These are phyloP conservation scores for Histomonas meleagridis DNA, from an alignment of 208 protist genomes.

Conservation along the genomic window DNA sequence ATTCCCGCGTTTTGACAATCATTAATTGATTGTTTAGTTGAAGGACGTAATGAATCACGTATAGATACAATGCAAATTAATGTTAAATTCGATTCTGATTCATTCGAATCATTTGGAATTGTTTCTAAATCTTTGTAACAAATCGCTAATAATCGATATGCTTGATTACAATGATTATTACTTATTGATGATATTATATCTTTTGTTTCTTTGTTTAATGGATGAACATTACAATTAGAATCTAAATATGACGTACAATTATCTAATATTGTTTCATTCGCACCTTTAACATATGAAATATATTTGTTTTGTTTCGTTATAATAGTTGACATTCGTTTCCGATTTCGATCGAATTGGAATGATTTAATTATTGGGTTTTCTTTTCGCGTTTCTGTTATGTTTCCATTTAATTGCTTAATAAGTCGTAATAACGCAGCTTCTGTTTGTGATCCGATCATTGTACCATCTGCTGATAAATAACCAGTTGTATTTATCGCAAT, in stretches of 20 bases:
- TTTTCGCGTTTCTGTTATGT: neutral
- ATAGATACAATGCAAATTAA: neutral
- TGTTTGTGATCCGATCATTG: neutral
- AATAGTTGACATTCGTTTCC: neutral
- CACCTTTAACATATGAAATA: neutral
- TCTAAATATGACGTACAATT: slow-evolving; percentile 56
- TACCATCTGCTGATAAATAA: neutral
- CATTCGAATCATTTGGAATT: neutral
- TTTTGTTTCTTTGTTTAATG: slow-evolving; percentile 40
- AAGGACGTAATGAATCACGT: slow-evolving; percentile 1
- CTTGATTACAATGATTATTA: neutral
- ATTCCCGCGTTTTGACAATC: slow-evolving; percentile 21
- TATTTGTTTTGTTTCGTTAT: neutral
- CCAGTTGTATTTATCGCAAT: neutral
- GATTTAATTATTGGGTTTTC: neutral
- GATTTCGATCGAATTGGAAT: neutral
- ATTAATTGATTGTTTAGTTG: neutral
- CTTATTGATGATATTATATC: slow-evolving; percentile 34
- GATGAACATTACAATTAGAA: neutral
- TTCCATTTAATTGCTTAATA: neutral
- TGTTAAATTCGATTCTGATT: neutral
- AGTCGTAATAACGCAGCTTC: neutral
- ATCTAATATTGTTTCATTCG: slow-evolving; percentile 39
- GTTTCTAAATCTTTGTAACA: slow-evolving; percentile 50
- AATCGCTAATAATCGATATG: slow-evolving; percentile 7